Evolutionary conservation across 495 filamentous ascomycete species (phyloP).

Genomic region (Podospora bellae-mahoneyi): DNA sequence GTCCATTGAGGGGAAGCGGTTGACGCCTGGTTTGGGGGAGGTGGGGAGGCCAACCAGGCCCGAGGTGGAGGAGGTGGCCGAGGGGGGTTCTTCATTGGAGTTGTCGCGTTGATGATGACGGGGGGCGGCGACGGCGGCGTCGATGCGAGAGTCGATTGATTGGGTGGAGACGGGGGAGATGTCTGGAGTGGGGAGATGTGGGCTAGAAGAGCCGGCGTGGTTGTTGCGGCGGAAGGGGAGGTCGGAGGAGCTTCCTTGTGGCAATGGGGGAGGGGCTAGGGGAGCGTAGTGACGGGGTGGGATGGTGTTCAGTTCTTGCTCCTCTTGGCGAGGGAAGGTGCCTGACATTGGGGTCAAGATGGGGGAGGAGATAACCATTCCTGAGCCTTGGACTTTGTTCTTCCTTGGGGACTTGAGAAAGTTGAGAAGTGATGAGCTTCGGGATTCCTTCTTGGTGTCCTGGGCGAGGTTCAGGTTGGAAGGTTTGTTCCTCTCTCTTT

Average conservation of each 20-base stretch:
- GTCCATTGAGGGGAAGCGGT: slow-evolving; percentile 45
- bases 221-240: slow-evolving; percentile 38
- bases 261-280: slow-evolving; percentile 45
- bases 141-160: slow-evolving; percentile 48
- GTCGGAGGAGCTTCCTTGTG: slow-evolving; percentile 32
- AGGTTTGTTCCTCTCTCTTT: slow-evolving; percentile 45
- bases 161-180: slow-evolving; percentile 47
- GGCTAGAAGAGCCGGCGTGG: slow-evolving; percentile 7
- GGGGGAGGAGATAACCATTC: slow-evolving; percentile 52
- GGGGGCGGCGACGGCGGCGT: slow-evolving; percentile 30
- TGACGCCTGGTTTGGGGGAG: slow-evolving; percentile 46
- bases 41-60: slow-evolving; percentile 45
- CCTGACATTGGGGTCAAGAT: slow-evolving; percentile 54
- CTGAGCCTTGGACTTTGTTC: slow-evolving; percentile 35
- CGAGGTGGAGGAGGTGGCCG: slow-evolving; percentile 39
- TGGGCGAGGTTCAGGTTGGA: slow-evolving; percentile 42
- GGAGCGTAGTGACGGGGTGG: slow-evolving; percentile 49
- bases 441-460: slow-evolving; percentile 45
- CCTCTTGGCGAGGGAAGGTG: slow-evolving; percentile 47
- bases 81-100: slow-evolving; percentile 39
- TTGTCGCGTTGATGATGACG: slow-evolving; percentile 33
- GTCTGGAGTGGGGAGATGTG: slow-evolving; percentile 44
- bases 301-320: slow-evolving; percentile 50
- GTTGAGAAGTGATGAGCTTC: slow-evolving; percentile 50
- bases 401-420: slow-evolving; percentile 51